Evolutionary conservation across 2,329 filamentous ascomycete species (phyloP).

Genomic region (Metarhizium anisopliae): DNA sequence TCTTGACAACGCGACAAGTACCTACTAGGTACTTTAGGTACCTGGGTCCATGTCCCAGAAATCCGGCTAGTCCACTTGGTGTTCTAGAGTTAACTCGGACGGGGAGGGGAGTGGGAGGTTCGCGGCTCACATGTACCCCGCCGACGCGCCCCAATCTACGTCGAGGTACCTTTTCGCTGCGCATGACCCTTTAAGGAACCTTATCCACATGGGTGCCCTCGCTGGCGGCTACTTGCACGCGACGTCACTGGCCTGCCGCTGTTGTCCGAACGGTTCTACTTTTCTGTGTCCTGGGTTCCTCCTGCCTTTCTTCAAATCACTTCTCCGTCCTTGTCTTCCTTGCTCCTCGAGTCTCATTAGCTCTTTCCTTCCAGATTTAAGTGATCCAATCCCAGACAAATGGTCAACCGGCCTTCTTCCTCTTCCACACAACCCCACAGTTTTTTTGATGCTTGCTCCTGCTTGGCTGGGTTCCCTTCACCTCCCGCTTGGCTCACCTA

Average conservation of each 20-base stretch:
- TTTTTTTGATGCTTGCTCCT: constrained; percentile 10
- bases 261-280: constrained; percentile 1
- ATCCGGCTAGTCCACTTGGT: background rate
- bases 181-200: constrained; percentile 2
- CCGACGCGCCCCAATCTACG: constrained; percentile 1
- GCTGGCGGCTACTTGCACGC: constrained; percentile 1
- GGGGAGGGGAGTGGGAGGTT: constrained; percentile 1
- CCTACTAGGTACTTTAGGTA: no score
- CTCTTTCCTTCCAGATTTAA: constrained; percentile 1
- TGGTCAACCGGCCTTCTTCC: background rate
- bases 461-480: constrained; percentile 8
- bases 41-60: background rate
- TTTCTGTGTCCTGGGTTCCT: constrained; percentile 1
- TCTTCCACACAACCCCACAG: constrained; percentile 8
- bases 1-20: no score
- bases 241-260: constrained; percentile 3
- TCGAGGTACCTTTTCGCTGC: constrained; percentile 8
- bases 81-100: background rate
- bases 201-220: constrained; percentile 5
- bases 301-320: background rate
- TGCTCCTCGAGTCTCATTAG: background rate
- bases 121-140: constrained; percentile 1
- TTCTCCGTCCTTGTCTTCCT: background rate
- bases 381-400: constrained; percentile 1
- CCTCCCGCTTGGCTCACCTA: constrained; percentile 12